Evolutionary conservation across 2,329 filamentous ascomycete genomes (phyloP).

Genomic region (Paecilomyces variotii): DNA sequence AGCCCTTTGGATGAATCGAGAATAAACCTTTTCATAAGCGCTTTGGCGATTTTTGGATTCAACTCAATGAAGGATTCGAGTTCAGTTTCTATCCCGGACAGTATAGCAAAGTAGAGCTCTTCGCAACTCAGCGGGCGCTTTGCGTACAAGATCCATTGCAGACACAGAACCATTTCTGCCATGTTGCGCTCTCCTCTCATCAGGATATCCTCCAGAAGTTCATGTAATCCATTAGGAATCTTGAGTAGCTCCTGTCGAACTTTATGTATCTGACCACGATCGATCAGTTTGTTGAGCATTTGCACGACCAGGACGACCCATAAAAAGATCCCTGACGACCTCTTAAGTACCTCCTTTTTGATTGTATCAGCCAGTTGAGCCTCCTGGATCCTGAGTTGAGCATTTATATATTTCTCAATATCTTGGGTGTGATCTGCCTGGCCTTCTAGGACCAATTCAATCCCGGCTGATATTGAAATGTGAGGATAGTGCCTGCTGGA

Average conservation of each 20-base stretch:
- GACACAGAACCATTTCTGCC: conserved; percentile 36
- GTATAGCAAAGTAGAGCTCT: conserved; percentile 42
- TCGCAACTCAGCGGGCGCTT: conserved; percentile 32
- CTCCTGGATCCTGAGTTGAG: conserved; percentile 10
- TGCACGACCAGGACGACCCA: conserved; percentile 38
- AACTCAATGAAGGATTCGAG: conserved; percentile 3
- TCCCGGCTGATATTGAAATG: conserved; percentile 22
- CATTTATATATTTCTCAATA: conserved; percentile 11
- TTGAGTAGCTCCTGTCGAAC: conserved; percentile 28
- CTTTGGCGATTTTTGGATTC: conserved; percentile 4
- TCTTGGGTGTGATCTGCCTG: conserved; percentile 30
- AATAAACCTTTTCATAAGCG: conserved; percentile 10
- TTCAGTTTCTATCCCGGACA: conserved; percentile 20
- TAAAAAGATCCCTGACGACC: conserved; percentile 38
- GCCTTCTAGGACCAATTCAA: conserved; percentile 26
- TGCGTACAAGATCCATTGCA: conserved; percentile 50
- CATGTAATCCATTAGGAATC: conserved; percentile 34
- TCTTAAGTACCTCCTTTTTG: conserved; percentile 21
- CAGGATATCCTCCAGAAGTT: conserved; percentile 47
- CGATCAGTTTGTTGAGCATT: conserved; percentile 36
- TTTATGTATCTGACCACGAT: conserved; percentile 17
- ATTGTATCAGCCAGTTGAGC: conserved; percentile 18
- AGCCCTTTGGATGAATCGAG: conserved; percentile 23
- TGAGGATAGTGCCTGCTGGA: conserved; percentile 37
- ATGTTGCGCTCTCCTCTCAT: conserved; percentile 37